Conservation (phyloP, 2,329 filamentous ascomycete genomes). For the Graphilbum sp. region DNA sequence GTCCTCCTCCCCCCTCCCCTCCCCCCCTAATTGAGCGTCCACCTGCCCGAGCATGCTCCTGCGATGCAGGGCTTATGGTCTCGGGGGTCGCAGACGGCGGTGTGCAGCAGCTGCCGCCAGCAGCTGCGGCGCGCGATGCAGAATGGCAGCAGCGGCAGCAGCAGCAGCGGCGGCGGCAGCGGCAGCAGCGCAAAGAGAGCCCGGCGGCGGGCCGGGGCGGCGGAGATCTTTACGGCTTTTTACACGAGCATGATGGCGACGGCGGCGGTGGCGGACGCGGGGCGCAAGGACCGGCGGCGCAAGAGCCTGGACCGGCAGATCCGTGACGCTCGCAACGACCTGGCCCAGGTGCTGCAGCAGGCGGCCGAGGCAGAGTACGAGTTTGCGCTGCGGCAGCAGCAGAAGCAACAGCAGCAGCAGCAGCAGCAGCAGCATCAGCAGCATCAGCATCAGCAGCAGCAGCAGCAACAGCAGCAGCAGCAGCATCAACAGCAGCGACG, state of each 20-base stretch:
- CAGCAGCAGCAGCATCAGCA: neutral
- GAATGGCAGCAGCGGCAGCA: slow-evolving; percentile 9
- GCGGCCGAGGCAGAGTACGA: slow-evolving; percentile 1
- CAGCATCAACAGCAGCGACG: no score
- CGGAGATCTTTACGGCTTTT: slow-evolving; percentile 45
- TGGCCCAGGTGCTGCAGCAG: slow-evolving; percentile 3
- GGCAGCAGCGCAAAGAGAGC: slow-evolving; percentile 16
- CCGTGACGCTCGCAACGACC: slow-evolving; percentile 27
- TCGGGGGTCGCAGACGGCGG: slow-evolving; percentile 19
- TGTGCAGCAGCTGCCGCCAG: slow-evolving; percentile 48
- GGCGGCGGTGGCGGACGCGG: slow-evolving; percentile 45
- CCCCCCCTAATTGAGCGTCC: neutral
- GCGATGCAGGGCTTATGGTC: slow-evolving; percentile 55
- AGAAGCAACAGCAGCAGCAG: neutral
- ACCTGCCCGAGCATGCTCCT: slow-evolving; percentile 17
- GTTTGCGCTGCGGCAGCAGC: neutral
- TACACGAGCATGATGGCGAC: slow-evolving; percentile 53
- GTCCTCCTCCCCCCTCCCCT: neutral
- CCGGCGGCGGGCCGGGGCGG: slow-evolving; percentile 30
- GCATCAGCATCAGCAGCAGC: neutral
- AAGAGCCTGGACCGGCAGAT: slow-evolving; percentile 46
- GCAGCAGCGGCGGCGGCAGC: neutral
- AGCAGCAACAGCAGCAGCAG: neutral
- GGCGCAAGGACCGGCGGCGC: slow-evolving; percentile 38
- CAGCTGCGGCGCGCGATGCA: slow-evolving; percentile 25